These are phyloP conservation scores for Artemisia argyi DNA, from an alignment of 129 eudicot species.

Conservation along the genomic window DNA sequence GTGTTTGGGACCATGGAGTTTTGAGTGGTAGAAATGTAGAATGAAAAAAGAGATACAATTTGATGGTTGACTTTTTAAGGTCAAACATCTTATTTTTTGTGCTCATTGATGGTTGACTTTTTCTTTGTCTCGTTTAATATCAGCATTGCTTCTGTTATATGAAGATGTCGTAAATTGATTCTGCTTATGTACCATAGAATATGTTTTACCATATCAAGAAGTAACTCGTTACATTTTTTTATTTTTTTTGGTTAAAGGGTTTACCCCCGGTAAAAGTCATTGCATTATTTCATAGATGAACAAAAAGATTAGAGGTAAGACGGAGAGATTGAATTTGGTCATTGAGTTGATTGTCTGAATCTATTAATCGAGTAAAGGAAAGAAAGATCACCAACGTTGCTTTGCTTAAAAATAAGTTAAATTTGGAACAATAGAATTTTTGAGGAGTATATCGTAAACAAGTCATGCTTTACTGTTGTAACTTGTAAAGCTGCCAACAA, in stretches of 20 bases:
- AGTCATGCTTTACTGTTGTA: not conserved
- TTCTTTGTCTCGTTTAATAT: not conserved
- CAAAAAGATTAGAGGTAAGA: too few relatives aligned
- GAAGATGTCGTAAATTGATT: not conserved
- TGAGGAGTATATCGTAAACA: not conserved
- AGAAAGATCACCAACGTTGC: not conserved
- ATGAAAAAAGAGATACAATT: not conserved
- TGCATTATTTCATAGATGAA: too few relatives aligned
- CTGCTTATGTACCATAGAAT: not conserved
- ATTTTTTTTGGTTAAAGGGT: too few relatives aligned
- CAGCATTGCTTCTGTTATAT: not conserved
- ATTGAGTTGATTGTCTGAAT: not conserved
- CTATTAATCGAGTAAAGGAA: not conserved
- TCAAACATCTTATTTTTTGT: not conserved
- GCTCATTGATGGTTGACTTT: too few relatives aligned
- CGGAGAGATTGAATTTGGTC: too few relatives aligned
- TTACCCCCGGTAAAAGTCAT: too few relatives aligned
- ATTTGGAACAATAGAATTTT: not conserved
- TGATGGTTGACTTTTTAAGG: not conserved
- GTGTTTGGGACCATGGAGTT: not conserved
- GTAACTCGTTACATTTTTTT: not conserved
- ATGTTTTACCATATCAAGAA: not conserved
- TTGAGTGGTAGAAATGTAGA: not conserved
- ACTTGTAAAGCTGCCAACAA: too few relatives aligned
- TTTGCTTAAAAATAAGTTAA: not conserved